phyloP scores from a whole-genome alignment of 2,329 filamentous ascomycete species.

The Zasmidium citrigriseum region DNA sequence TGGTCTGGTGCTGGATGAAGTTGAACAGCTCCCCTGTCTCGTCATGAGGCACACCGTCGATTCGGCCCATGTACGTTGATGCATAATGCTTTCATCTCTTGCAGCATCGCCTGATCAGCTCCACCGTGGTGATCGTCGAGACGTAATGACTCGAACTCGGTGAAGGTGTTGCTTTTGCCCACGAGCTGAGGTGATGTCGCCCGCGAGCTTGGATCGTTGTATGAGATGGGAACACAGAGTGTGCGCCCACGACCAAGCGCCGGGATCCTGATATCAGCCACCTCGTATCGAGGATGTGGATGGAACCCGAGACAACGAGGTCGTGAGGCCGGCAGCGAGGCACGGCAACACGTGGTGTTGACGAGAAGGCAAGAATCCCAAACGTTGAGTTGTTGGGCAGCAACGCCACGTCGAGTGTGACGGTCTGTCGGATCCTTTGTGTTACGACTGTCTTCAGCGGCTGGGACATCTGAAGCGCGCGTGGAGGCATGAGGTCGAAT shows the following conservation, averaged over 20 bases:
- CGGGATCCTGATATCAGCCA: background rate
- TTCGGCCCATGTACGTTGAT: background rate
- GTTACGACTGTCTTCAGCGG: background rate
- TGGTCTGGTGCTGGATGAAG: background rate
- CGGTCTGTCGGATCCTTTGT: background rate
- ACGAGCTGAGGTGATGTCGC: background rate
- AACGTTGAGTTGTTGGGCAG: background rate
- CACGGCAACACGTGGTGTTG: background rate
- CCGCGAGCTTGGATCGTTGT: background rate
- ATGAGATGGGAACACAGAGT: background rate
- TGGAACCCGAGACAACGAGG: background rate
- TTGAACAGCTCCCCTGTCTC: background rate
- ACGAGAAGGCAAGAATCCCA: background rate
- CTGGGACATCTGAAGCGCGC: background rate
- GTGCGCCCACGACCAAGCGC: background rate
- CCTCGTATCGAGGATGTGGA: background rate
- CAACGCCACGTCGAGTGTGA: background rate
- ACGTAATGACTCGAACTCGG: background rate
- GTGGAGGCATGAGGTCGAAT: background rate
- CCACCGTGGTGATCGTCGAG: background rate
- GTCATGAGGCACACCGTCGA: background rate
- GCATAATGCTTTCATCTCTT: background rate
- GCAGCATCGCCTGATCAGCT: background rate
- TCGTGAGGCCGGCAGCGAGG: background rate
- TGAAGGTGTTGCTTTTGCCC: background rate